These are phyloP conservation scores for Mycothermus thermophilus DNA, from an alignment of 495 filamentous ascomycete genomes.

Conservation along the genomic window DNA sequence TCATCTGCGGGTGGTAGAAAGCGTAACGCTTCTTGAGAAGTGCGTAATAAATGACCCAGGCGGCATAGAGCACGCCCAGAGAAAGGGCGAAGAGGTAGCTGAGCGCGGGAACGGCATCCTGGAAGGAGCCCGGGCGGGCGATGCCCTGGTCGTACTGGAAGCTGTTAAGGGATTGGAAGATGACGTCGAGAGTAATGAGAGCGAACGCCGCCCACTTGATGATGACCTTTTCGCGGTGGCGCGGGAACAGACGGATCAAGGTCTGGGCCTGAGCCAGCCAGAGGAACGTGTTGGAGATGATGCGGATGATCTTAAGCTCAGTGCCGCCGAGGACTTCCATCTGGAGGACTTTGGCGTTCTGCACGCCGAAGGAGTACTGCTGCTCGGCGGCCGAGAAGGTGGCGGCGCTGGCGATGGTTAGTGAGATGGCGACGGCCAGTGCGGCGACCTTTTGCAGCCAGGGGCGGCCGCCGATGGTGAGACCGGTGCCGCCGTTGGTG, in stretches of 20 bases:
- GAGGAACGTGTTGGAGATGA: constrained; percentile 87
- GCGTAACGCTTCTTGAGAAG: constrained; percentile 85
- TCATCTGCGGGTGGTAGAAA: constrained; percentile 86
- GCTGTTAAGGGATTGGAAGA: constrained; percentile 78
- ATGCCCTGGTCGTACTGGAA: constrained; percentile 45
- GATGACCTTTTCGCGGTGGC: constrained; percentile 91
- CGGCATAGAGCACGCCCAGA: constrained; percentile 77
- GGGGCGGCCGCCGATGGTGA: constrained; percentile 80
- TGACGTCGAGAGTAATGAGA: constrained; percentile 76
- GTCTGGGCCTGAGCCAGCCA: constrained; percentile 98
- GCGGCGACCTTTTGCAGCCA: constrained; percentile 96
- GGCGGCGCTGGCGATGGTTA: constrained; percentile 84
- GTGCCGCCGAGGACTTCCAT: constrained; percentile 62
- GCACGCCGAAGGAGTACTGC: constrained; percentile 59
- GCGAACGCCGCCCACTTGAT: constrained; percentile 98
- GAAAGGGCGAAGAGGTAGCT: constrained; percentile 89
- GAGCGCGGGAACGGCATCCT: constrained; percentile 80
- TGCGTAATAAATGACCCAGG: constrained; percentile 92
- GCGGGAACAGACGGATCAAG: constrained; percentile 84
- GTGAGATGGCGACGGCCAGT: constrained; percentile 72
- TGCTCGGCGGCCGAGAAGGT: constrained; percentile 68
- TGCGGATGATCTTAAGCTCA: constrained; percentile 73
- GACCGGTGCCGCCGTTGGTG: constrained; percentile 64
- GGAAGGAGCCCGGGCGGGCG: constrained; percentile 55
- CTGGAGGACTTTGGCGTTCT: constrained; percentile 59